Percentiles rank a stretch among this genome's conserved stretches.
phyloP scores from a whole-genome alignment of 2,329 filamentous ascomycete species.

The Aureobasidium zeae region DNA sequence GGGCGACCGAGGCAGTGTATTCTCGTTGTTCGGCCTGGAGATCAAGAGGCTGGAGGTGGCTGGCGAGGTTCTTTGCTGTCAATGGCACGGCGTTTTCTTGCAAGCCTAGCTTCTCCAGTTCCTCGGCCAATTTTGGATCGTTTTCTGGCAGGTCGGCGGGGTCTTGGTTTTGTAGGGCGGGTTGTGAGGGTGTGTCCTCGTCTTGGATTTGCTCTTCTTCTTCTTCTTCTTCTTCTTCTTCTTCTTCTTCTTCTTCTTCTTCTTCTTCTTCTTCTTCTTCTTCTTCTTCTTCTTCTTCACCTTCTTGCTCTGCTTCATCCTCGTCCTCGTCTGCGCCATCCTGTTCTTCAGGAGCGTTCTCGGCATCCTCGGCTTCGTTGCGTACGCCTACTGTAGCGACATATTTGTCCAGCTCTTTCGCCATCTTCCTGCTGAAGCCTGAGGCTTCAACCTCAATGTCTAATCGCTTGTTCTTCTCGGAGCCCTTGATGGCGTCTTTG shows the following conservation, averaged over 20 bases:
- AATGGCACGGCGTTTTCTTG: not conserved
- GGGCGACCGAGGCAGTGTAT: conserved; percentile 21
- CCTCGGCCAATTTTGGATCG: conserved; percentile 21
- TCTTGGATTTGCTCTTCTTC: conserved; percentile 16
- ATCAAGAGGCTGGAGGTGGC: conserved; percentile 23
- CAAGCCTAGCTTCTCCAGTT: conserved; percentile 12
- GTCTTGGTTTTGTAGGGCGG: conserved; percentile 21
- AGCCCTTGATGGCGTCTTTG: conserved; percentile 66
- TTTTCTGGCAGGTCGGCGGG: conserved; percentile 11
- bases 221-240: not conserved
- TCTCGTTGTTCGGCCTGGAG: conserved; percentile 23
- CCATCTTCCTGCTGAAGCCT: conserved; percentile 94
- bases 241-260: conserved; percentile 21
- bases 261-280: conserved; percentile 7
- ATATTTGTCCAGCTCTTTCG: conserved; percentile 83
- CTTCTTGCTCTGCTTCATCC: conserved; percentile 30
- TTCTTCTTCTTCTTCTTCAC: conserved; percentile 16
- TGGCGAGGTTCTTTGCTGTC: not conserved
- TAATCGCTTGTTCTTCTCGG: conserved; percentile 60
- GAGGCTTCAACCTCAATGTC: conserved; percentile 87
- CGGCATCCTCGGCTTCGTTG: conserved; percentile 34
- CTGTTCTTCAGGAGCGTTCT: conserved; percentile 31
- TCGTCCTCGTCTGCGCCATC: conserved; percentile 33
- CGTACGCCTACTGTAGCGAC: conserved; percentile 62
- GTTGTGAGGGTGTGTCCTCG: too few species aligned